phyloP scores from a whole-genome alignment of 2,329 filamentous ascomycete genomes.

The Phyllosticta capitalensis region DNA sequence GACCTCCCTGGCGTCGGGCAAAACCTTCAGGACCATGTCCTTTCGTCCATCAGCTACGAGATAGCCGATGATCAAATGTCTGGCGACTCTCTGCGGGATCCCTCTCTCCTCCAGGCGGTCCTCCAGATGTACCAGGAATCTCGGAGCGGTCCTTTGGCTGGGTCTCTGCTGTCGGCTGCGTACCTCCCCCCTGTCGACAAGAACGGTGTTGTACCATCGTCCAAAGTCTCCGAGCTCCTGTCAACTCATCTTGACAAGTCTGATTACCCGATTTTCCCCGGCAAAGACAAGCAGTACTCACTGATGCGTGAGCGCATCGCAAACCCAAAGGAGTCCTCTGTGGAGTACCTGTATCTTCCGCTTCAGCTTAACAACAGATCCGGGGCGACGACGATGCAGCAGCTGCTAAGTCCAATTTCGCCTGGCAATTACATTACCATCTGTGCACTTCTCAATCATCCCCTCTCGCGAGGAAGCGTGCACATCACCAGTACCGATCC shows the following conservation, averaged over 20 bases:
- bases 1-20: conserved; percentile 21
- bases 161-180: conserved; percentile 15
- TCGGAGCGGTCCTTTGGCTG: conserved; percentile 16
- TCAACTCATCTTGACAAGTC: not conserved
- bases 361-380: not conserved
- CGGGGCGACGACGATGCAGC: conserved; percentile 1
- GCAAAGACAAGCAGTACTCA: conserved; percentile 4
- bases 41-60: not conserved
- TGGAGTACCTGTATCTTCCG: conserved; percentile 8
- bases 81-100: conserved; percentile 18
- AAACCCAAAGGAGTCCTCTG: not conserved
- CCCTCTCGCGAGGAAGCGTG: conserved; percentile 25
- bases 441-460: conserved; percentile 15
- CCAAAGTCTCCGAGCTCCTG: not conserved
- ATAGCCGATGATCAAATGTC: conserved; percentile 15
- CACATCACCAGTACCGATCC: conserved; percentile 24
- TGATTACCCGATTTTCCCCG: not conserved
- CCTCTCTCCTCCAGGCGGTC: conserved; percentile 13
- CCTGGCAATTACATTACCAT: conserved; percentile 16
- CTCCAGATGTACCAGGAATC: conserved; percentile 18
- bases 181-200: conserved; percentile 20
- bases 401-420: conserved; percentile 1
- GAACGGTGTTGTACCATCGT: conserved; percentile 8
- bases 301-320: conserved; percentile 2
- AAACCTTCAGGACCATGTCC: conserved; percentile 27